A percentile compares a stretch with the other conserved stretches of the same genome.
Conservation (phyloP, 179 eudicot genomes). For the Patellifolia procumbens region DNA sequence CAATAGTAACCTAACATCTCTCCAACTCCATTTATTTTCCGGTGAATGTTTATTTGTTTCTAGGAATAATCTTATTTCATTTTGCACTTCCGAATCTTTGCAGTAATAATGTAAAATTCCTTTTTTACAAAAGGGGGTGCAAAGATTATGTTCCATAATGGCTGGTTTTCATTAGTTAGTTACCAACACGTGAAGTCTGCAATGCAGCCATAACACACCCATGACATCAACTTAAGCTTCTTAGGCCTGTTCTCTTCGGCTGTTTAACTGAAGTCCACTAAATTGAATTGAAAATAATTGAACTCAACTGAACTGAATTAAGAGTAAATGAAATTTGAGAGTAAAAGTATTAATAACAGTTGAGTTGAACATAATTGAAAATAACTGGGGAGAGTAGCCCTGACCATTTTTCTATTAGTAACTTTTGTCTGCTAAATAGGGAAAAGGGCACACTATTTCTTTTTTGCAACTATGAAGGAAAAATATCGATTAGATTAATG, state of each 20-base stretch:
- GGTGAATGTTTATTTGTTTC: neutral
- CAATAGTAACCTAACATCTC: conserved; percentile 8
- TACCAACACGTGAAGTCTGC: neutral
- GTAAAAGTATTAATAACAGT: too few species aligned
- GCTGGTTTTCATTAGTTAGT: neutral
- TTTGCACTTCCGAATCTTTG: neutral
- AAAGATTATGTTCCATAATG: neutral
- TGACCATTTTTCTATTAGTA: neutral
- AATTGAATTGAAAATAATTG: too few species aligned
- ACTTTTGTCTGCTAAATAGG: neutral
- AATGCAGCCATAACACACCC: neutral
- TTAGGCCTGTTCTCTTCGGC: too few species aligned
- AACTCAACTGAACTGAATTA: too few species aligned
- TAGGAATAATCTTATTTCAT: neutral
- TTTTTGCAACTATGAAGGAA: too few species aligned
- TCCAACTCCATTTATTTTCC: neutral
- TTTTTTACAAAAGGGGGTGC: neutral
- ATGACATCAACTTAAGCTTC: neutral
- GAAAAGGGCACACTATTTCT: neutral
- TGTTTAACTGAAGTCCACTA: too few species aligned
- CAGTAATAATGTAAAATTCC: neutral
- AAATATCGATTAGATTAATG: too few species aligned
- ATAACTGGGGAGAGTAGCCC: too few species aligned
- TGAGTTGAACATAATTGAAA: too few species aligned
- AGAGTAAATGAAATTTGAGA: too few species aligned